Evolutionary conservation across 2,329 filamentous ascomycete genomes (phyloP).

Genomic region (Geosmithia putterillii): DNA sequence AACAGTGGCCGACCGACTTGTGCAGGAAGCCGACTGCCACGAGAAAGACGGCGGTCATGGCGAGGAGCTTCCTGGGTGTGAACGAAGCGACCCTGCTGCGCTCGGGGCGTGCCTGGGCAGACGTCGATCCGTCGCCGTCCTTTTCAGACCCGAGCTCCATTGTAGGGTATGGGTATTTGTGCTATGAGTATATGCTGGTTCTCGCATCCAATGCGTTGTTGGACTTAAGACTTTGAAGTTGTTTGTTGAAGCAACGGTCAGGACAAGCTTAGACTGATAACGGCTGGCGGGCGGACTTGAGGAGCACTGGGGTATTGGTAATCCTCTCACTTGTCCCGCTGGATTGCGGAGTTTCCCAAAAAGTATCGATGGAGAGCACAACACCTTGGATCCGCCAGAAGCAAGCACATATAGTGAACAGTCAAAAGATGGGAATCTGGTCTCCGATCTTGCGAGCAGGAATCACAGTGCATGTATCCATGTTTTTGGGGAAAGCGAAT

Average conservation of each 20-base stretch:
- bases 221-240: background rate
- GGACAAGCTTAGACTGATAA: background rate
- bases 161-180: background rate
- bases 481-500: too few relatives aligned
- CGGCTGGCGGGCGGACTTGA: background rate
- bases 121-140: background rate
- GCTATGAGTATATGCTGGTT: too few relatives aligned
- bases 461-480: too few relatives aligned
- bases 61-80: slow-evolving; percentile 10
- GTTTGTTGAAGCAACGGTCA: background rate
- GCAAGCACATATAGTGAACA: too few relatives aligned
- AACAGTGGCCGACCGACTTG: slow-evolving; percentile 10
- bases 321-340: background rate
- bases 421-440: too few relatives aligned
- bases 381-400: too few relatives aligned
- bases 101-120: background rate
- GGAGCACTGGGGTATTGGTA: background rate
- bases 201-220: background rate
- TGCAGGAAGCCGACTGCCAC: slow-evolving; percentile 13
- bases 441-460: too few relatives aligned
- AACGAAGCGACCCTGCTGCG: slow-evolving; percentile 6
- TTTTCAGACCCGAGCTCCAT: background rate
- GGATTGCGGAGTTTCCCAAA: background rate
- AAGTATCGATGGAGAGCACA: background rate
- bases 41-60: slow-evolving; percentile 12